Percentiles rank a stretch among this genome's conserved stretches.
Evolutionary conservation across 169 alveolate genomes (phyloP).

Genomic region (Plasmodium chabaudi): DNA sequence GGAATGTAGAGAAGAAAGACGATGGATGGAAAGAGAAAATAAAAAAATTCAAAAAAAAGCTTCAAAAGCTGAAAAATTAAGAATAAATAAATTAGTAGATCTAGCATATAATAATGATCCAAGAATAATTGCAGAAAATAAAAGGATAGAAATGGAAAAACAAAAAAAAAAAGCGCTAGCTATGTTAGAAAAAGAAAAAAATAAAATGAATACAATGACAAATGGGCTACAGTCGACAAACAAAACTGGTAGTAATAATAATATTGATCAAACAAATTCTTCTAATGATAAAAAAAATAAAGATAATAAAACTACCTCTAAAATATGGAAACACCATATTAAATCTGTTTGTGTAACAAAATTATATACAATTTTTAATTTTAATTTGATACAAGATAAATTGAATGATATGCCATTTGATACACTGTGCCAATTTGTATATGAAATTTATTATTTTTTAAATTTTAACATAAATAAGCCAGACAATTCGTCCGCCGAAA

Average conservation of each 20-base stretch:
- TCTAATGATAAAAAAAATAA: conserved; percentile 78
- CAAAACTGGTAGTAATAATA: conserved; percentile 56
- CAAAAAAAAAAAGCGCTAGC: conserved; percentile 75
- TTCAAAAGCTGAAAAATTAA: conserved; percentile 89
- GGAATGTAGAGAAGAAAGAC: conserved; percentile 93
- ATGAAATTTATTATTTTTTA: conserved; percentile 48
- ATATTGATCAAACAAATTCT: conserved; percentile 56
- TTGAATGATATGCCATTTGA: conserved; percentile 58
- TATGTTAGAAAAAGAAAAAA: conserved; percentile 78
- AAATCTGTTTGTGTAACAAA: conserved; percentile 76
- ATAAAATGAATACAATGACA: conserved; percentile 79
- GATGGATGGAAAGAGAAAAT: conserved; percentile 96
- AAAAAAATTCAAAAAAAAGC: conserved; percentile 91
- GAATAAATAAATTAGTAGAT: conserved; percentile 93
- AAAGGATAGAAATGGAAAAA: conserved; percentile 82
- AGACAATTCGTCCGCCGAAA: conserved; percentile 11
- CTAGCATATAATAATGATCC: conserved; percentile 92
- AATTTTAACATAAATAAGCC: conserved; percentile 38
- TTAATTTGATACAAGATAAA: conserved; percentile 26
- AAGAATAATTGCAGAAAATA: conserved; percentile 84
- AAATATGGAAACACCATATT: conserved; percentile 74
- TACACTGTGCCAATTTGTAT: conserved; percentile 50
- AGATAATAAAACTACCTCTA: conserved; percentile 70
- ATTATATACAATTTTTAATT: conserved; percentile 50
- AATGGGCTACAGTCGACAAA: conserved; percentile 77